Evolutionary conservation across 176 grass and related monocot genomes (phyloP), one percentile per base, ranked within the genome.

Genomic region (Zoysia pacifica): DNA sequence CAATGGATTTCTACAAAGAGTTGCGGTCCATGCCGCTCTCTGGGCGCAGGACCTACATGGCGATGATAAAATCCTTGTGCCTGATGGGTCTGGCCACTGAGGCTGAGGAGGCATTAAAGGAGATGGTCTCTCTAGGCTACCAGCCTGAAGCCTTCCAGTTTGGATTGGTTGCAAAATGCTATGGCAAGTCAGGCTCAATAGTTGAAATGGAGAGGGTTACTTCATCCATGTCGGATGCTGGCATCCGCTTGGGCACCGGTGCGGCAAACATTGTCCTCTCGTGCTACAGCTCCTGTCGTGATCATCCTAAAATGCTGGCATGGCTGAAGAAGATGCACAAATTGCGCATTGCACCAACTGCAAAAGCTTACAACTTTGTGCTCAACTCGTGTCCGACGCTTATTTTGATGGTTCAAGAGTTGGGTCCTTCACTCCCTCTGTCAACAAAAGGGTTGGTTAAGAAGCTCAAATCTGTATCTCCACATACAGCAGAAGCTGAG

Each of bases 261-360:
- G 86, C 88, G 5, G 88, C 84, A 10, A 94, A 94, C 80, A 74
- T 91, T 43, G 88, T 95, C 47, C 90, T 95, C 70, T 95, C 92
- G 0, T 95, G 96, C 73, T 99, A 93, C 62, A 91, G 85, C 8
- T 83, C 84, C 67, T 87, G 87, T 40, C 81, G 75, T 7, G 86
- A 95, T 7, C 69, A 91, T 7, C 59, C 67, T 0, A 78, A 84
- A 75, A 93, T 93, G 86, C 69, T 82, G 6, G 10, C 8, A 36
- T 99, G 92, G 92, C 76, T 99, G 16, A 81, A 56, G 72, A 88
- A 81, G 79, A 95, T 88, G 90, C 62, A 51, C 10, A 82, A 87
- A 11, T 19, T 76, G 49, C 77, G 79, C 0, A 40, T 93, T 7
- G 5, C 42, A 11, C 84, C 82, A 4, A 95, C 83, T 0, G 48